phyloP scores from a whole-genome alignment of 306 rosid species.

The Canavalia gladiata region DNA sequence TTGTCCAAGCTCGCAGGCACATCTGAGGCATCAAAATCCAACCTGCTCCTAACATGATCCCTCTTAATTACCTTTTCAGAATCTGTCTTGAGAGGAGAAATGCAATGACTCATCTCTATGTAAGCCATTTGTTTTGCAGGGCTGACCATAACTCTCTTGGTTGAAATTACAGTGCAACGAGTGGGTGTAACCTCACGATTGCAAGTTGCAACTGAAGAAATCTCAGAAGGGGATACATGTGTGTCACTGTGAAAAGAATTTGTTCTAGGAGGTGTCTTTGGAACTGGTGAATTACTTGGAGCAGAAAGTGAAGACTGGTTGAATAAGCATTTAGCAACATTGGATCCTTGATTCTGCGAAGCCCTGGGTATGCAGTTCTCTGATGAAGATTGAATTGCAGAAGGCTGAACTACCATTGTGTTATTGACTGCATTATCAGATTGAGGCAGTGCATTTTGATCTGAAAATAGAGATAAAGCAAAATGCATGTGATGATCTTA shows the following conservation, averaged over 20 bases:
- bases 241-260: conserved; percentile 66
- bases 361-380: conserved; percentile 51
- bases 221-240: conserved; percentile 66
- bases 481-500: conserved; percentile 4
- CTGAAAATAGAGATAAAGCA: conserved; percentile 47
- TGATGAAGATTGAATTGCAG: conserved; percentile 56
- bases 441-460: conserved; percentile 44
- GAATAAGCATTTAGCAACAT: conserved; percentile 82
- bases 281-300: conserved; percentile 65
- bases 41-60: conserved; percentile 82
- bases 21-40: conserved; percentile 74
- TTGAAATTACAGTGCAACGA: conserved; percentile 79
- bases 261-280: conserved; percentile 72
- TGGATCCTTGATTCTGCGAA: conserved; percentile 63
- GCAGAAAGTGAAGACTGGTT: conserved; percentile 59
- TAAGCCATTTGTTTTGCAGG: conserved; percentile 75
- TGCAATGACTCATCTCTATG: conserved; percentile 77
- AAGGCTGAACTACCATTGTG: conserved; percentile 55
- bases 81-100: conserved; percentile 70
- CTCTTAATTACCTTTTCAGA: conserved; percentile 66
- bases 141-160: conserved; percentile 87
- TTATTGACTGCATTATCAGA: conserved; percentile 47
- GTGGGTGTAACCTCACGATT: conserved; percentile 56
- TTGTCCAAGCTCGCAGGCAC: conserved; percentile 50
- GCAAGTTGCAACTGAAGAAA: conserved; percentile 58